Conservation (phyloP, 805 yeast species). For the Saturnispora kantuleensis region DNA sequence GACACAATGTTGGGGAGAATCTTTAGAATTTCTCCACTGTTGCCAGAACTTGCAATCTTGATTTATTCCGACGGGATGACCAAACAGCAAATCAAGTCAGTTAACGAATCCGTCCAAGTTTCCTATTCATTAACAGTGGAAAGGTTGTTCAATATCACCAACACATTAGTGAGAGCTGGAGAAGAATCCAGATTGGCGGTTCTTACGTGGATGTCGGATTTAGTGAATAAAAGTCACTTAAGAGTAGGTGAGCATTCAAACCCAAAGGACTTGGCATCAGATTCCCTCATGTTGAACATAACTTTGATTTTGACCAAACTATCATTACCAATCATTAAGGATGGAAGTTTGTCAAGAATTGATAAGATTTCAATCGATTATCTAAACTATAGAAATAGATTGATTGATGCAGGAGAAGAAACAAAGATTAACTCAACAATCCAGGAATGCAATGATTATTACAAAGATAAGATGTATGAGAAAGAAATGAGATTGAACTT, state of each 20-base stretch:
- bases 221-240: constrained; percentile 76
- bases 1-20: constrained; percentile 70
- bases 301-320: constrained; percentile 57
- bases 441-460: constrained; percentile 55
- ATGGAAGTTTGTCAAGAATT: constrained; percentile 47
- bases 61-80: constrained; percentile 33
- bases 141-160: constrained; percentile 58
- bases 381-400: constrained; percentile 39
- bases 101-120: constrained; percentile 50
- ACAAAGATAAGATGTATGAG: constrained; percentile 31
- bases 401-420: constrained; percentile 67
- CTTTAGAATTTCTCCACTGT: constrained; percentile 64
- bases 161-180: constrained; percentile 69
- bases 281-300: constrained; percentile 76
- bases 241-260: constrained; percentile 82
- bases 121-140: constrained; percentile 53
- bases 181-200: constrained; percentile 51
- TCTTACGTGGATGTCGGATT: constrained; percentile 57
- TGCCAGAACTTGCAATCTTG: constrained; percentile 36
- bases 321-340: constrained; percentile 71
- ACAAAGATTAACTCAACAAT: constrained; percentile 73
- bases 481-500: constrained; percentile 42
- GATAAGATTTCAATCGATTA: constrained; percentile 71
- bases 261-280: constrained; percentile 53
- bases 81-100: constrained; percentile 35